phyloP scores from a whole-genome alignment of 176 grass and related monocot genomes.

The Carex myosuroides region DNA sequence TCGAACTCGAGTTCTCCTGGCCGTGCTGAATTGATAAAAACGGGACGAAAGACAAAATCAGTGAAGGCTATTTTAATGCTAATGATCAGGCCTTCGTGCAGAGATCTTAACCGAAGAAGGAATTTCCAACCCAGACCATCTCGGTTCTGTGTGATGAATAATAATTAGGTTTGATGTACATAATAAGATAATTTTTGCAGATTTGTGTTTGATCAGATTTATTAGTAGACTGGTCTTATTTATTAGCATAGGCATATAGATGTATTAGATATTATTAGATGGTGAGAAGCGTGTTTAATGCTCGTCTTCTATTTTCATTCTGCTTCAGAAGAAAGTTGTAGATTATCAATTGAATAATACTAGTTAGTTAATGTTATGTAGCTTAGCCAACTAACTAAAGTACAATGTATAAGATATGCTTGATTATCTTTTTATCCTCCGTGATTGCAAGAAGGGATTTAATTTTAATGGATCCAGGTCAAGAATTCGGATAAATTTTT shows the following conservation, averaged over 20 bases:
- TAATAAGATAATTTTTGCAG: background rate
- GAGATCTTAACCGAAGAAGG: slow-evolving; percentile 29
- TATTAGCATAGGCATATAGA: background rate
- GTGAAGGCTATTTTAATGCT: slow-evolving; percentile 49
- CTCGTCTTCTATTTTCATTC: background rate
- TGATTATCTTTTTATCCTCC: background rate
- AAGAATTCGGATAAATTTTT: background rate
- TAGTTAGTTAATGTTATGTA: background rate
- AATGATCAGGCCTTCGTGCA: slow-evolving; percentile 30
- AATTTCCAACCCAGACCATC: slow-evolving; percentile 59
- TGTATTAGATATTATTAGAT: background rate
- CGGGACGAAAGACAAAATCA: slow-evolving; percentile 24
- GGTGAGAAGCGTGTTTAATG: background rate
- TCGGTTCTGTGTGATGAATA: slow-evolving; percentile 41
- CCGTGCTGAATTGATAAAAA: background rate
- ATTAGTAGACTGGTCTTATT: background rate
- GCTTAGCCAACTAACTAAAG: slow-evolving; percentile 21
- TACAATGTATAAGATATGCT: background rate
- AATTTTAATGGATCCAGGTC: background rate
- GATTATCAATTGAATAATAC: background rate
- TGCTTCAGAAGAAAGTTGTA: slow-evolving; percentile 10
- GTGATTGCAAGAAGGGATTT: background rate
- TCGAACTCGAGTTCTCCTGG: background rate
- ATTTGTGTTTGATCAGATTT: slow-evolving; percentile 11
- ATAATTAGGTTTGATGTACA: slow-evolving; percentile 10